Percentiles rank a stretch among this genome's conserved stretches.
phyloP scores from a whole-genome alignment of 2,329 filamentous ascomycete species.

The Trichoderma atroviride region DNA sequence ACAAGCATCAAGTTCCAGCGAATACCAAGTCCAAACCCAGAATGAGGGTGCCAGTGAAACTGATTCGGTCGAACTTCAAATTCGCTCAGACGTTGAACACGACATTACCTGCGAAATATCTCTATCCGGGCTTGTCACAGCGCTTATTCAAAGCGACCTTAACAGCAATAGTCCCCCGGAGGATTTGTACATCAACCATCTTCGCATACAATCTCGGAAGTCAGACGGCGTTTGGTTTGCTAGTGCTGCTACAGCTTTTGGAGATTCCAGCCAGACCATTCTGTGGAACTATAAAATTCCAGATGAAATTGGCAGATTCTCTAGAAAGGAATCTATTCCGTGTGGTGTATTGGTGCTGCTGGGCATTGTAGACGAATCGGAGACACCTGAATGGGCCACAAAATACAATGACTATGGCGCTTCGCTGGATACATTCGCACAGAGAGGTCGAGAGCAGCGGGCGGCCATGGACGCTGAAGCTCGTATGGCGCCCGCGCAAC shows the following conservation, averaged over 20 bases:
- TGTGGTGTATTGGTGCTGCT: conserved; percentile 63
- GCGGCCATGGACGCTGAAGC: conserved; percentile 49
- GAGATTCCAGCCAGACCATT: conserved; percentile 56
- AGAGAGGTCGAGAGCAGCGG: conserved; percentile 45
- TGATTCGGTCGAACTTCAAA: conserved; percentile 42
- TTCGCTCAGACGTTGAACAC: conserved; percentile 31
- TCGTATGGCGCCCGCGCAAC: conserved; percentile 47
- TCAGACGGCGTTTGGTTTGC: conserved; percentile 59
- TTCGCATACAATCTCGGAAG: conserved; percentile 41
- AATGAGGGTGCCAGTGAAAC: conserved; percentile 27
- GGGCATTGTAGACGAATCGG: conserved; percentile 50
- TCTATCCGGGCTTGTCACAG: conserved; percentile 49
- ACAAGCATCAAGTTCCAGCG: conserved; percentile 11
- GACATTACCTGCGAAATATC: conserved; percentile 55
- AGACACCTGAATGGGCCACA: conserved; percentile 59
- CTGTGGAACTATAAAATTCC: conserved; percentile 65
- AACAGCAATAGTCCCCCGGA: conserved; percentile 37
- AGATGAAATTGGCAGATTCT: conserved; percentile 53
- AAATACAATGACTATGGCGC: conserved; percentile 43
- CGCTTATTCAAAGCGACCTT: conserved; percentile 45
- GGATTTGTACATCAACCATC: conserved; percentile 51
- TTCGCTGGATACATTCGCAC: conserved; percentile 38
- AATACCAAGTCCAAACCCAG: conserved; percentile 4
- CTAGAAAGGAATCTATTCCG: conserved; percentile 56
- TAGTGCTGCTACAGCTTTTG: conserved; percentile 57